Conservation (phyloP, 768 basidiomycete genomes). For the Boletus subparvulus region DNA sequence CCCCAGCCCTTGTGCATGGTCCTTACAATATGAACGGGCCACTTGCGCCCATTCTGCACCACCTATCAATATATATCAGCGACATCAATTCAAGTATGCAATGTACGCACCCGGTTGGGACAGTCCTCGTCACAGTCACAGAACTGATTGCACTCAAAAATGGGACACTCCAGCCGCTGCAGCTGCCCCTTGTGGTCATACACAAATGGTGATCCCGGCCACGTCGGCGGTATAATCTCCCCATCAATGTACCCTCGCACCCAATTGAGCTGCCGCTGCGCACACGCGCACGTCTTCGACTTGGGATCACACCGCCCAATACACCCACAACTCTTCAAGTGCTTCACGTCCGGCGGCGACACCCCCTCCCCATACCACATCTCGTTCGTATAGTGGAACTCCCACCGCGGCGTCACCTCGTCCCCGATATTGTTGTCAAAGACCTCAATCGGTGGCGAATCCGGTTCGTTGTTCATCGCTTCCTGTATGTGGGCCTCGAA, state of each 20-base stretch:
- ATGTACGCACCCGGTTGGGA: slow-evolving; percentile 60
- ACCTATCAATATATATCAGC: slow-evolving; percentile 47
- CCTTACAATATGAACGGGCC: slow-evolving; percentile 61
- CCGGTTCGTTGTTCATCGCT: slow-evolving; percentile 63
- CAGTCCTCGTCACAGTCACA: slow-evolving; percentile 84
- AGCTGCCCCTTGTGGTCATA: slow-evolving; percentile 65
- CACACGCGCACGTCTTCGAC: slow-evolving; percentile 70
- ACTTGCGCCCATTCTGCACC: slow-evolving; percentile 75
- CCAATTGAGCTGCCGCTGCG: slow-evolving; percentile 51
- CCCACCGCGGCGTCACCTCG: slow-evolving; percentile 75
- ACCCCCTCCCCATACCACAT: slow-evolving; percentile 75
- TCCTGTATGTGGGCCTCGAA: slow-evolving; percentile 67
- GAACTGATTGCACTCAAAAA: slow-evolving; percentile 84
- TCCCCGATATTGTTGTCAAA: slow-evolving; percentile 61
- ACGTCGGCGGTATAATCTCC: slow-evolving; percentile 29
- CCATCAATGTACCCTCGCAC: slow-evolving; percentile 21
- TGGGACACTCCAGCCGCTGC: slow-evolving; percentile 51
- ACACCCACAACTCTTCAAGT: slow-evolving; percentile 71
- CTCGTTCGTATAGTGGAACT: slow-evolving; percentile 84
- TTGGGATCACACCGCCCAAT: slow-evolving; percentile 72
- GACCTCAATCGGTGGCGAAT: slow-evolving; percentile 67
- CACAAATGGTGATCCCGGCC: slow-evolving; percentile 54
- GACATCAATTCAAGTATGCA: neutral
- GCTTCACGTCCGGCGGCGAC: slow-evolving; percentile 57
- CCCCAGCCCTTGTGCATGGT: slow-evolving; percentile 87